A percentile compares a stretch with the other conserved stretches of the same genome.
Evolutionary conservation across 495 filamentous ascomycete genomes (phyloP).

Genomic region (Physcia stellaris): DNA sequence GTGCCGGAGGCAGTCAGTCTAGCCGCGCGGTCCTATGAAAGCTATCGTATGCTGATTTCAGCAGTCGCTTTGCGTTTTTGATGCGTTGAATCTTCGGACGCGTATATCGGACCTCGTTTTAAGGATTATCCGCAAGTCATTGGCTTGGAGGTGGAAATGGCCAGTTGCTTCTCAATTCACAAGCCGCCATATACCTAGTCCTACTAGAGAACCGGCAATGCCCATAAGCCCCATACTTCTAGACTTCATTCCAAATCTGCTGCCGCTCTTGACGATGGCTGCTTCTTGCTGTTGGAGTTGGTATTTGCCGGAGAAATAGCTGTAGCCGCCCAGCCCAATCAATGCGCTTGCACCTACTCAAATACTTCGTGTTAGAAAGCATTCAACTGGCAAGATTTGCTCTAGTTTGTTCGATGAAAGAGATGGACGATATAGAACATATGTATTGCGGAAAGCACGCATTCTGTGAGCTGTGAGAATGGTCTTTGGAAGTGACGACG

Average conservation of each 20-base stretch:
- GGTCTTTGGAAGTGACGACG: too few species aligned
- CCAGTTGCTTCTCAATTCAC: slow-evolving; percentile 36
- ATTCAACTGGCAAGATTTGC: background rate
- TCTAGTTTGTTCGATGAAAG: background rate
- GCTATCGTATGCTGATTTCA: too few species aligned
- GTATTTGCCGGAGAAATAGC: slow-evolving; percentile 62
- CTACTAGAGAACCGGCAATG: slow-evolving; percentile 53
- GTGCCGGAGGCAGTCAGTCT: too few species aligned
- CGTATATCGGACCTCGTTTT: too few species aligned
- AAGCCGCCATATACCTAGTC: slow-evolving; percentile 48
- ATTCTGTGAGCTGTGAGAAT: too few species aligned
- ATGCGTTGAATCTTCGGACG: too few species aligned
- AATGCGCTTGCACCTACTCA: slow-evolving; percentile 68
- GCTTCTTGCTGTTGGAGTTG: slow-evolving; percentile 61
- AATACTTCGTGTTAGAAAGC: background rate
- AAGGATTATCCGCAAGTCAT: too few species aligned
- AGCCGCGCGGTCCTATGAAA: too few species aligned
- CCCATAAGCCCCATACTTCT: slow-evolving; percentile 55
- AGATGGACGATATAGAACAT: background rate
- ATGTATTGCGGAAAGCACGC: too few species aligned
- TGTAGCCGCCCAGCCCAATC: slow-evolving; percentile 78
- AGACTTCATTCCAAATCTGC: slow-evolving; percentile 65
- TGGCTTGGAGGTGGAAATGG: too few species aligned
- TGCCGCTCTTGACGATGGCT: slow-evolving; percentile 53
- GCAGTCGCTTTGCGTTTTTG: too few species aligned